Base-by-base conservation (phyloP, 208 protist species). In the Acanthamoeba castellanii region DNA sequence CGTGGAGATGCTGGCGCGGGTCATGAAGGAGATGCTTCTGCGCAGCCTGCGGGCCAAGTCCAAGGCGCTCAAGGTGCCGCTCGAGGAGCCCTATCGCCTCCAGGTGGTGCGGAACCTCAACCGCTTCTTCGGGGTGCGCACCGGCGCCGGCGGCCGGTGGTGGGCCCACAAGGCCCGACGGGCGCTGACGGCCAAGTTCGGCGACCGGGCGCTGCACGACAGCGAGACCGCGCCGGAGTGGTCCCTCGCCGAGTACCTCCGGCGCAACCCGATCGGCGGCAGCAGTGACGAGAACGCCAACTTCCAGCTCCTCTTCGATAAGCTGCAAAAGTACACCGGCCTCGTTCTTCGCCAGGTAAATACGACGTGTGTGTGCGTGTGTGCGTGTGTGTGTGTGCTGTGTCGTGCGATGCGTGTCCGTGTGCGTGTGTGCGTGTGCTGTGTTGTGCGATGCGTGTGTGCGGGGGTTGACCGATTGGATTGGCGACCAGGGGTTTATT, bases 71-170 rank as follows among this genome's bases (percentile, higher is more conserved):
- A 90, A 89, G 18, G 74, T 96, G 14, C 95, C 95, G n/a, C 37
- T 96, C 2, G 95, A 96, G 27, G 95, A 95, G 32, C 95, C 95
- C 0, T 96, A 96, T 30, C 25, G 94, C 25, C 22, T 82, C 27
- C 37, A 94, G 7, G 93, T 96, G n/a, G 89, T 96, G 5, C 66
- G 66, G 37, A 94, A 96, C 52, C 30, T 95, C 13, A 96, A 96
- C 55, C 55, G 72, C 74, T 32, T 96, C 30, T 57, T 96, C 11
- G 87, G 94, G 37, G 82, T 55, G 0, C 50, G 42, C 27, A 76
- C 82, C 30, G 66, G 81, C n/a, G 45, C 64, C 0, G 89, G 91
- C 78, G 57, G 42, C 14, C 95, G 84, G 34, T 16, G 50, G 34
- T 59, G 74, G 87, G 59, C 92, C 72, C 11, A 82, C 42, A 70